Evolutionary conservation across 306 rosid species (phyloP).

Genomic region (Begonia fuchsioides): DNA sequence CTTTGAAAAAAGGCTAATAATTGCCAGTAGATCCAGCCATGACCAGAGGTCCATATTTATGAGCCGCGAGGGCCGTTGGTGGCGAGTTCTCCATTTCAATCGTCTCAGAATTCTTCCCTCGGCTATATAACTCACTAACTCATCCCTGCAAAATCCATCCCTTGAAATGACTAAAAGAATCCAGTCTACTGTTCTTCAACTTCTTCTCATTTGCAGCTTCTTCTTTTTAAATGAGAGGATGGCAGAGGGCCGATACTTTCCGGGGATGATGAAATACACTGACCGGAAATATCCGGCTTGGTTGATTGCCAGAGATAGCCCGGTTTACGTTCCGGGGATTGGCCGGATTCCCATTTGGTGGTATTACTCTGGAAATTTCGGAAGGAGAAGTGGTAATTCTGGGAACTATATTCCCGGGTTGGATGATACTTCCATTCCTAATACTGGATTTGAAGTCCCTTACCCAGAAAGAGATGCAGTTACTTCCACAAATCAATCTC

Average conservation of each 20-base stretch:
- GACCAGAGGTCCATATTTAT: no score
- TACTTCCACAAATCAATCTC: background rate
- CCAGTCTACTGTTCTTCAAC: background rate
- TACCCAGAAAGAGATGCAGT: background rate
- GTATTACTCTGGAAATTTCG: background rate
- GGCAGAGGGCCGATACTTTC: background rate
- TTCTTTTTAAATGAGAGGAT: background rate
- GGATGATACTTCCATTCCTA: slow-evolving; percentile 1
- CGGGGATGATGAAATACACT: background rate
- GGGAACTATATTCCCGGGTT: background rate
- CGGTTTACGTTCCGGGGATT: background rate
- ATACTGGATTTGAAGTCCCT: slow-evolving; percentile 4
- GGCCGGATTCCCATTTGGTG: background rate
- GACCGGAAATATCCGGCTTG: background rate
- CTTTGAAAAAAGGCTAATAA: no score
- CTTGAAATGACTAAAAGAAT: background rate
- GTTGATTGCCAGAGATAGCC: background rate
- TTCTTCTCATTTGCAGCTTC: background rate
- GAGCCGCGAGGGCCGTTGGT: no score
- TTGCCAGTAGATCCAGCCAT: no score
- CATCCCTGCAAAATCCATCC: background rate
- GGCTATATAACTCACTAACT: background rate
- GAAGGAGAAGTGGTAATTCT: background rate
- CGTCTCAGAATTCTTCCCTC: background rate
- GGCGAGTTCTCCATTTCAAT: no score